Evolutionary conservation across 148 eudicot genomes (phyloP).

Genomic region (Beta vulgaris): DNA sequence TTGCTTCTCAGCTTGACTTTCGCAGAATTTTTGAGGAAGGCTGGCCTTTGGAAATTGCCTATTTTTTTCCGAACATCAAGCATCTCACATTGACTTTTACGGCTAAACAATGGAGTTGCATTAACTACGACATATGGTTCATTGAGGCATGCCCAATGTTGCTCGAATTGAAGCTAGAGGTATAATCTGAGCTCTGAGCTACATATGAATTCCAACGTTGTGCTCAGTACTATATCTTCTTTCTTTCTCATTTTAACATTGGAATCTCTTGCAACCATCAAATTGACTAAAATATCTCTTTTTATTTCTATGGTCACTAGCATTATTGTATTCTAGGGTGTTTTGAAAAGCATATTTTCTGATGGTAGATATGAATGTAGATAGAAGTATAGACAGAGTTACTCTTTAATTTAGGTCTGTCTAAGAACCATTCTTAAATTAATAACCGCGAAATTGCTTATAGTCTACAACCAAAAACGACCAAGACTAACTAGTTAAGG

Average conservation of each 20-base stretch:
- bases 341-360: too few species aligned
- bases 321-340: too few species aligned
- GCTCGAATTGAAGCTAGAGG: not conserved
- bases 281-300: not conserved
- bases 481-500: too few species aligned
- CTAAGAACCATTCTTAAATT: too few species aligned
- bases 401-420: too few species aligned
- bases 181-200: not conserved
- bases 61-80: not conserved
- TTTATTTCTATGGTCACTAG: not conserved
- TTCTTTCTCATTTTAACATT: not conserved
- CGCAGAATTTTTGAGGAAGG: too few species aligned
- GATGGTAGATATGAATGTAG: too few species aligned
- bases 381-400: too few species aligned
- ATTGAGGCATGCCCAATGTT: constrained; percentile 9
- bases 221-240: not conserved
- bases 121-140: not conserved
- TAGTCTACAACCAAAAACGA: too few species aligned
- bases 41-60: not conserved
- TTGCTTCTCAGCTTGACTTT: not conserved
- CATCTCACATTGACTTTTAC: not conserved
- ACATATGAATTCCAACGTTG: not conserved
- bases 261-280: not conserved
- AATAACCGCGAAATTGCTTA: too few species aligned
- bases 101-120: too few species aligned